phyloP scores from a whole-genome alignment of 169 alveolate species.

The Plasmodium knowlesi region DNA sequence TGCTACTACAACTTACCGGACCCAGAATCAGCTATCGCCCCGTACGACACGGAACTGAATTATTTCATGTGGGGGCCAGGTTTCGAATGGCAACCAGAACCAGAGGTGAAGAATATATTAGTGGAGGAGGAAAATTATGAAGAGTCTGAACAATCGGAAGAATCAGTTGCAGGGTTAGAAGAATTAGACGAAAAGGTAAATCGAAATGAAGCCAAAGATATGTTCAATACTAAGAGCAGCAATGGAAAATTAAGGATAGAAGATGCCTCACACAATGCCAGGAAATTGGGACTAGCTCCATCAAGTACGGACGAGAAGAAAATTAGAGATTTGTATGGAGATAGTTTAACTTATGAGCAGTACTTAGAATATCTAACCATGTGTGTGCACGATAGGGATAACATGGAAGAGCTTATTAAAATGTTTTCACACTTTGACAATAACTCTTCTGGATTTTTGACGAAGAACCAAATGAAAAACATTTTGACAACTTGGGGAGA shows the following conservation, averaged over 20 bases:
- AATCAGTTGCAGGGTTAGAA: conserved; percentile 72
- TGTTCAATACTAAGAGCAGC: conserved; percentile 75
- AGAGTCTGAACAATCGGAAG: conserved; percentile 68
- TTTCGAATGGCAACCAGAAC: conserved; percentile 83
- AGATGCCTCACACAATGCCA: conserved; percentile 46
- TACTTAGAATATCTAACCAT: conserved; percentile 77
- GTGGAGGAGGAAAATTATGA: conserved; percentile 68
- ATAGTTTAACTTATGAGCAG: conserved; percentile 74
- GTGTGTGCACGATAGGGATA: conserved; percentile 82
- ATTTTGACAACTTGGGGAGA: conserved; percentile 83
- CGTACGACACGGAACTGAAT: conserved; percentile 79
- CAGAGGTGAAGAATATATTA: conserved; percentile 34
- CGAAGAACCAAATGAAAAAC: conserved; percentile 78
- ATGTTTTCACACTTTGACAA: conserved; percentile 79
- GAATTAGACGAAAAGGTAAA: conserved; percentile 81
- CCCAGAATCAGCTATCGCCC: conserved; percentile 80
- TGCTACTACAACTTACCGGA: conserved; percentile 80
- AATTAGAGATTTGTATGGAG: conserved; percentile 76
- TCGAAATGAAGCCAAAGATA: conserved; percentile 70
- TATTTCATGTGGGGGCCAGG: conserved; percentile 86
- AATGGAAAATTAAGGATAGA: conserved; percentile 66
- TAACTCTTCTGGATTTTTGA: conserved; percentile 76
- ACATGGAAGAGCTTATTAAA: conserved; percentile 76
- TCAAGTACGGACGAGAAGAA: conserved; percentile 78
- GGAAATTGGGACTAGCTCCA: conserved; percentile 83